Percentiles rank a stretch among this genome's conserved stretches.
phyloP scores from a whole-genome alignment of 2,329 filamentous ascomycete genomes.

The Dactylellina parvicollis region DNA sequence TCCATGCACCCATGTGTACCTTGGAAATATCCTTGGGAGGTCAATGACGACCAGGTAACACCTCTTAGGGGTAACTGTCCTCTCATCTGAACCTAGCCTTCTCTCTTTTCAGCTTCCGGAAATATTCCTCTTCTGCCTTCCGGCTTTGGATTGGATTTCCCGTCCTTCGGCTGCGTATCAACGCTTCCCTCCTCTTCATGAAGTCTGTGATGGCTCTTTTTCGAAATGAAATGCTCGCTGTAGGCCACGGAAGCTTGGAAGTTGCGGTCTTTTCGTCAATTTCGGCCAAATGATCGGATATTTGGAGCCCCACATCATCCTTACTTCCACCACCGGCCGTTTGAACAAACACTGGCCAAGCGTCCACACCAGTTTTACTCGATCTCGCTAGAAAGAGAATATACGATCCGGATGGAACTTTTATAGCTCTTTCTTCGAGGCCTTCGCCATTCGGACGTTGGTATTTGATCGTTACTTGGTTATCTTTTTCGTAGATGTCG shows the following conservation, averaged over 20 bases:
- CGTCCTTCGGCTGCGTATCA: neutral
- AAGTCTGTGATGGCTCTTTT: neutral
- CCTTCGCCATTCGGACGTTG: neutral
- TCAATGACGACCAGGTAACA: too few relatives aligned
- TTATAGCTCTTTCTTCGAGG: neutral
- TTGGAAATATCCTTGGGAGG: too few relatives aligned
- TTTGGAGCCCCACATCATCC: neutral
- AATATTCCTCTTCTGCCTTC: neutral
- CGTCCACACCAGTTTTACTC: neutral
- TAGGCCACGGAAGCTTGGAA: neutral
- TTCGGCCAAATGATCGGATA: neutral
- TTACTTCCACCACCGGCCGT: neutral
- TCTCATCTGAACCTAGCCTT: too few relatives aligned
- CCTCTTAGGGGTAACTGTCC: too few relatives aligned
- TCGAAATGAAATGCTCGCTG: neutral
- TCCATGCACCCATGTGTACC: too few relatives aligned
- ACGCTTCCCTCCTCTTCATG: neutral
- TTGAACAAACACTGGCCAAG: slow-evolving; percentile 3
- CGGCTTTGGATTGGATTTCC: neutral
- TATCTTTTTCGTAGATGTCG: neutral
- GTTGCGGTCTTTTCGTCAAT: neutral
- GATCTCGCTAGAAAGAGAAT: slow-evolving; percentile 2
- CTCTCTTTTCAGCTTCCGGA: neutral
- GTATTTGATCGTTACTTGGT: neutral
- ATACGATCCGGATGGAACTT: neutral